Base-by-base conservation (phyloP, 1,284 basidiomycete genomes). In the Apiotrichum porosum region DNA sequence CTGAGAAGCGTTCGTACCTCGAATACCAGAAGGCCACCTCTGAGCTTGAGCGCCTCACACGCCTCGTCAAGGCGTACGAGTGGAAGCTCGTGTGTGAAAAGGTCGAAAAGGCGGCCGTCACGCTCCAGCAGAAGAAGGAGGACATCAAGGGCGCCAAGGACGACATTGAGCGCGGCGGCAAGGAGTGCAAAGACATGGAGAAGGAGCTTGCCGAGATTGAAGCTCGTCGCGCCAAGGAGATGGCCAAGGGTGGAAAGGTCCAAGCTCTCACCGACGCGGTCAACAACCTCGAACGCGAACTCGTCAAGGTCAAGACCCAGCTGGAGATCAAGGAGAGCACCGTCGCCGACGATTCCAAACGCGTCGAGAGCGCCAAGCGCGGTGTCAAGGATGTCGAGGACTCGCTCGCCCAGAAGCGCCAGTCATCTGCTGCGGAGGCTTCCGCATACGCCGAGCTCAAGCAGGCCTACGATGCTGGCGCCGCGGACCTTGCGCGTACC, bases 251-350 rank as follows among this genome's bases (percentile, higher is more conserved):
- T 6, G 87, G 88, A 5, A 88, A 86, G 70, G 74, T 89, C 45
- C 83, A 86, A 66, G 82, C 82, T 45, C 76, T 93, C 42, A 82
- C 89, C 53, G 86, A 90, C 38, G 80, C 84, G 18, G 86, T 88
- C 15, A 83, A 83, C 47, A 82, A 83, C 50, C 75, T 91, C 24
- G 89, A 86, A 44, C 91, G 92, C 68, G 83, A 81, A 41, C 74
- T 93, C n/a, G 86, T 88, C 54, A 94, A 94, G 72, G 77, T 88
- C 54, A 82, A 81, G 56, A 92, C 93, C 1, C 88, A 95, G 71
- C 80, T 84, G 14, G 90, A 95, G 57, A 83, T 97, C 66, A 85
- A 86, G 68, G 80, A 81, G 42, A 79, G 80, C 9, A 84, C 82
- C 1, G 82, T 95, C 54, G 78, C 79, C 12, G 93, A 97, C 23